Evolutionary conservation across 1,284 basidiomycete species (phyloP), one percentile per base, ranked within the genome.

Genomic region (Ustilago loliicola): DNA sequence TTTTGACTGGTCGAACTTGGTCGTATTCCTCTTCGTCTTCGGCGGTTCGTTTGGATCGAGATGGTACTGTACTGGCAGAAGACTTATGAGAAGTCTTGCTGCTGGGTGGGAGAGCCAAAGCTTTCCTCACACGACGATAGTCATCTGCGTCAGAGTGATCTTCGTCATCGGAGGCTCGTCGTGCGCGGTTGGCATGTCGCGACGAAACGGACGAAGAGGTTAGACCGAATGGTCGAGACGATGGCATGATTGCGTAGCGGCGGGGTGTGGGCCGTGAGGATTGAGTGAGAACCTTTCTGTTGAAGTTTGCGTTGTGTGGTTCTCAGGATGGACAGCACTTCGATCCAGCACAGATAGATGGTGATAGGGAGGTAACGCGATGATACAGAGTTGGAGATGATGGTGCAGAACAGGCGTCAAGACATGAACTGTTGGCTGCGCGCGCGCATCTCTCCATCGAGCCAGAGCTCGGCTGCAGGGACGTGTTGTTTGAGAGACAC

Each of bases 191-290:
- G 10, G 52, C 61, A 19, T 65, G 69, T 4, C 64, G 64, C 34
- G 66, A 68, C 30, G 74, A 72, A 11, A 69, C 70, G 13, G 72
- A 72, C 17, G 74, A 77, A 17, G 72, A 74, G 21, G 61, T 58
- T 27, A 74, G 42, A 3, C 61, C 64, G 30, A 78, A 74, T 1
- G 75, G 51, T 27, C 67, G 61, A 30, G 75, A 68, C 40, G 66
- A 50, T 17, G 71, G 66, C 75, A 77, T 77, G 32, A 19, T 67
- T 51, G 50, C 55, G 17, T 27, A 8, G 1, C 10, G n/a, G 8
- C 10, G 45, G 19, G 11, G 3, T 19, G 23, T 19, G 6, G 7
- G 27, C 25, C 10, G 36, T 15, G 9, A 15, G 13, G 3, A 10
- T 15, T 56, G 29, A 30, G 19, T 50, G 32, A 11, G 11, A 34